A percentile compares a stretch with the other conserved stretches of the same genome.
phyloP scores from a whole-genome alignment of 768 basidiomycete species.

The Amanita rubescens region DNA sequence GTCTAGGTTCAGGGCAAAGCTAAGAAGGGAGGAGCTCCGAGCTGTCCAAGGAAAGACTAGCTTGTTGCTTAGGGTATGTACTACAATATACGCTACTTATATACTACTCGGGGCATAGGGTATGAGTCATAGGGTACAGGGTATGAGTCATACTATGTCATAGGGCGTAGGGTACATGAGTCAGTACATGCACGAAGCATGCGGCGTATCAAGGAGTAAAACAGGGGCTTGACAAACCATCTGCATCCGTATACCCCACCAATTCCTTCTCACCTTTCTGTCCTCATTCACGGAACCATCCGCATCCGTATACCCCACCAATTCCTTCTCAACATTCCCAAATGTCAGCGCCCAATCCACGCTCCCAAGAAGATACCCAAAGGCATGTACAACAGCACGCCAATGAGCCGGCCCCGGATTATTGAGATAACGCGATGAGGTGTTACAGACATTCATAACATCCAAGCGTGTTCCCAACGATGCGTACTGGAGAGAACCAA shows the following conservation, averaged over 20 bases:
- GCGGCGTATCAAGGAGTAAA: too few relatives aligned
- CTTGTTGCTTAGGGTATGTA: too few relatives aligned
- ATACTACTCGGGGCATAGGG: too few relatives aligned
- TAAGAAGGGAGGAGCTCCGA: too few relatives aligned
- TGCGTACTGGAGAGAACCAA: constrained; percentile 23
- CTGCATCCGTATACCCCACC: constrained; percentile 17
- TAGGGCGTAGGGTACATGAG: too few relatives aligned
- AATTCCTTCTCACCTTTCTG: constrained; percentile 16
- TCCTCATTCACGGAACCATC: constrained; percentile 16
- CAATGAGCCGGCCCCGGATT: constrained; percentile 21
- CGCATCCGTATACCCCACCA: constrained; percentile 18
- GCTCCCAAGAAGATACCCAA: constrained; percentile 15
- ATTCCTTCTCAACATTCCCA: constrained; percentile 6
- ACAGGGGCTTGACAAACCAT: too few relatives aligned
- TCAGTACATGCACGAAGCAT: too few relatives aligned
- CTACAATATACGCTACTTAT: too few relatives aligned
- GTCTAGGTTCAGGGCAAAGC: too few relatives aligned
- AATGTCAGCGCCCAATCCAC: background rate
- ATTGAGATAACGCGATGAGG: constrained; percentile 15
- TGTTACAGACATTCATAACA: constrained; percentile 22
- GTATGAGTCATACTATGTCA: too few relatives aligned
- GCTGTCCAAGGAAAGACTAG: too few relatives aligned
- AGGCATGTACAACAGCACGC: constrained; percentile 20
- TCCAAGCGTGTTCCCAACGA: constrained; percentile 21
- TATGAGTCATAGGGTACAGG: too few relatives aligned